A percentile compares a stretch with the other conserved stretches of the same genome.
Conservation (phyloP, 2,329 filamentous ascomycete genomes). For the Ceratocystis harringtonii region DNA sequence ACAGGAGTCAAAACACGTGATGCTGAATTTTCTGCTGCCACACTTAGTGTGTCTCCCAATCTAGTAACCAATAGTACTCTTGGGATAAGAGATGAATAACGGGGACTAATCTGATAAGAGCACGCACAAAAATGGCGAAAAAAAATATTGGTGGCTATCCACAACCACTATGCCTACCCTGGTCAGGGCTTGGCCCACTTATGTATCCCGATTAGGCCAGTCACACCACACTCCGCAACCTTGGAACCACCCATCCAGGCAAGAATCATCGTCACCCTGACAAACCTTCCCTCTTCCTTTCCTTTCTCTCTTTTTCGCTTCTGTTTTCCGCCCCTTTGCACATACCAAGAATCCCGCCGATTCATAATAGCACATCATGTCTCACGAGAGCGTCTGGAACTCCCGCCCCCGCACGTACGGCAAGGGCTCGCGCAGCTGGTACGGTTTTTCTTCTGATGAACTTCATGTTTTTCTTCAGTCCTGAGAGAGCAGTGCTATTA, state of each 20-base stretch:
- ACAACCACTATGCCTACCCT: constrained; percentile 4
- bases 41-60: neutral
- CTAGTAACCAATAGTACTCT: too few species aligned
- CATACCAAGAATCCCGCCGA: constrained; percentile 15
- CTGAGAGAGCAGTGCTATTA: too few species aligned
- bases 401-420: constrained; percentile 93
- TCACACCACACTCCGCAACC: constrained; percentile 12
- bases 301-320: constrained; percentile 11
- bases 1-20: neutral
- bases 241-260: neutral
- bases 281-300: constrained; percentile 17
- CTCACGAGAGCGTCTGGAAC: constrained; percentile 96
- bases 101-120: constrained; percentile 11
- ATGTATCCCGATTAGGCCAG: constrained; percentile 13
- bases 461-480: neutral
- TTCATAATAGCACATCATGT: constrained; percentile 37
- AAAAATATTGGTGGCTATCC: constrained; percentile 7
- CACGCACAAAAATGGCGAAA: constrained; percentile 13
- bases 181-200: constrained; percentile 17
- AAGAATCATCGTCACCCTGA: constrained; percentile 13
- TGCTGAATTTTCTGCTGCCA: neutral
- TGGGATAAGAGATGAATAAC: neutral
- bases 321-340: constrained; percentile 16
- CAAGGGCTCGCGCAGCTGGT: constrained; percentile 91
- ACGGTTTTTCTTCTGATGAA: constrained; percentile 29